Percentiles rank a stretch among this genome's conserved stretches.
These are phyloP conservation scores for Usnea hakonensis DNA, from an alignment of 495 filamentous ascomycete genomes.

Conservation along the genomic window DNA sequence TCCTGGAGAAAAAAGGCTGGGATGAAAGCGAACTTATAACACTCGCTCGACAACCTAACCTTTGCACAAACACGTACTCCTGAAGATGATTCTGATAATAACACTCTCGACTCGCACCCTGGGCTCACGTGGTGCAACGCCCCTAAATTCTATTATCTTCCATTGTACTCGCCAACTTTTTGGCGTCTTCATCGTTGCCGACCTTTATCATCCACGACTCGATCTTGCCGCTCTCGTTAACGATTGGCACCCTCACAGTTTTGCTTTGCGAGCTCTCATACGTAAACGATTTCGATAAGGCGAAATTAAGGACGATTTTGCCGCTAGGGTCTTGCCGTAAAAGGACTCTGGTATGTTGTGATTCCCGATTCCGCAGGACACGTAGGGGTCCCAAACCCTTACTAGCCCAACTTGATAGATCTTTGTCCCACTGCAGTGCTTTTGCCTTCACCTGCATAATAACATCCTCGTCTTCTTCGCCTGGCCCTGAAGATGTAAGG, in stretches of 20 bases:
- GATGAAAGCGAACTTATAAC: neutral
- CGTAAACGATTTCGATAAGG: conserved; percentile 47
- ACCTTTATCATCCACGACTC: conserved; percentile 17
- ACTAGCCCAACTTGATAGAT: conserved; percentile 46
- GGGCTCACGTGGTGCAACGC: neutral
- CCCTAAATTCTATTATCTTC: conserved; percentile 17
- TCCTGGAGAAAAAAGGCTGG: neutral
- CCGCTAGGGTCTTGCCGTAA: conserved; percentile 63
- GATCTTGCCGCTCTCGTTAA: conserved; percentile 12
- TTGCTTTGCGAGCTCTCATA: conserved; percentile 34
- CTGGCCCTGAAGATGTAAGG: conserved; percentile 53
- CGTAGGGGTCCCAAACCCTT: conserved; percentile 59
- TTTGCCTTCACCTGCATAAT: conserved; percentile 57
- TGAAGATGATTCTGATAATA: neutral
- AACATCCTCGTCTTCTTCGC: conserved; percentile 63
- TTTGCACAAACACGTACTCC: conserved; percentile 3
- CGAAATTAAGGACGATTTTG: conserved; percentile 59
- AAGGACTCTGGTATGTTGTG: conserved; percentile 54
- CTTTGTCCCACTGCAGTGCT: conserved; percentile 45
- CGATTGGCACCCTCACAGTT: conserved; percentile 12
- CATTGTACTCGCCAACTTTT: conserved; percentile 9
- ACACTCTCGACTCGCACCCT: neutral
- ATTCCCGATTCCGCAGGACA: conserved; percentile 59
- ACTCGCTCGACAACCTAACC: neutral
- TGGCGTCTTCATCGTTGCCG: conserved; percentile 19